These are phyloP conservation scores for Rossbeevera mucosa DNA, from an alignment of 768 basidiomycete species.

Conservation along the genomic window DNA sequence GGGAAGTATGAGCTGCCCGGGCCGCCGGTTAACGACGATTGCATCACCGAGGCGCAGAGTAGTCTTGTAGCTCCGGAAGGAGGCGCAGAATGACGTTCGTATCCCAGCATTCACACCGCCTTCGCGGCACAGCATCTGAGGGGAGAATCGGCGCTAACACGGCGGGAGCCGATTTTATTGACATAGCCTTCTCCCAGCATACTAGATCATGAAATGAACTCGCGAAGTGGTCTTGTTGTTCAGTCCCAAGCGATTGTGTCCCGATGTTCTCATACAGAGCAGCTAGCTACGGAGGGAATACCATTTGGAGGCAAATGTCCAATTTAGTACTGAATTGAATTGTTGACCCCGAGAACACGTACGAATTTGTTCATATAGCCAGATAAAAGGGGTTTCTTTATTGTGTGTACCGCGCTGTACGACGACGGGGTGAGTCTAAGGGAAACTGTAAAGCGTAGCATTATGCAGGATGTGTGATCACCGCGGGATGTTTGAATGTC, in stretches of 20 bases:
- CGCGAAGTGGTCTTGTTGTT: neutral
- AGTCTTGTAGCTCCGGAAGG: constrained; percentile 1
- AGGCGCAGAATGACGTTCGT: constrained; percentile 17
- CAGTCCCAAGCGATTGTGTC: neutral
- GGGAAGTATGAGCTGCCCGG: neutral
- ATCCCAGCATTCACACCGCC: constrained; percentile 20
- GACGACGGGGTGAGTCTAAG: neutral
- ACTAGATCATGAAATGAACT: neutral
- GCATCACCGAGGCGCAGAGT: neutral
- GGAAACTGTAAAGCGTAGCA: neutral
- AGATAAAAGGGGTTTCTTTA: neutral
- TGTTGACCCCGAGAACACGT: neutral
- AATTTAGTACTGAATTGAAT: constrained; percentile 4
- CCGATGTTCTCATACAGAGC: neutral
- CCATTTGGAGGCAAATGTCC: constrained; percentile 16
- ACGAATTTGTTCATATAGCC: constrained; percentile 9
- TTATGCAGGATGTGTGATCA: neutral
- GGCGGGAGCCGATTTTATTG: neutral
- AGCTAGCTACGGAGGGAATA: neutral
- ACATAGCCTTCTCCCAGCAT: constrained; percentile 4
- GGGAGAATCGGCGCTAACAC: neutral
- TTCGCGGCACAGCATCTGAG: constrained; percentile 20
- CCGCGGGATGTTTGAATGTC: neutral
- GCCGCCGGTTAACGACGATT: neutral
- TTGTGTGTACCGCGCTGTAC: neutral